Evolutionary conservation across 768 basidiomycete genomes (phyloP), one percentile per base, ranked within the genome.

Genomic region (Lactarius indigo): DNA sequence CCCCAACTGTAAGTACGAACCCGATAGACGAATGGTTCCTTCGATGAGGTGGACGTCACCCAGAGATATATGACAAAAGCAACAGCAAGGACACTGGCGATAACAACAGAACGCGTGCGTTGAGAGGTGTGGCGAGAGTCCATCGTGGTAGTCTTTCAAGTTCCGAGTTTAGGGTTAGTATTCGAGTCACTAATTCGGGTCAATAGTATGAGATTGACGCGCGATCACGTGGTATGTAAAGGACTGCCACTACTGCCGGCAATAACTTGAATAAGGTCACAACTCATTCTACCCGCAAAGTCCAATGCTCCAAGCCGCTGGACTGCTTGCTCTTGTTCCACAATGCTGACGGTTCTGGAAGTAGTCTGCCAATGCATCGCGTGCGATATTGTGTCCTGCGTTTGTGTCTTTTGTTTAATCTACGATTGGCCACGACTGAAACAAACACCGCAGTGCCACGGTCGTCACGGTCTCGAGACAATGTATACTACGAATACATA

Each of bases 41-140:
- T 26, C 26, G 39, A 55, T 13, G 55, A 44, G 20, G 41, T 9
- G 26, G 15, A 42, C 13, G 55, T 30, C 18, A 31, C 23, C 63
- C 55, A 63, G 10, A 63, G 55, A 23, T 26, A 57, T 31, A 35
- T 15, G n/a, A 63, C 2, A n/a, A 63, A 20, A n/a, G 41, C 56
- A 26, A 63, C 31, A 9, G 42, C 28, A 8, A 57, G 28, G 23
- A 42, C 20, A 33, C 39, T 5, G 33, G 31, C 44, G 2, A 61
- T 23, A 18, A 35, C 7, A 37, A 61, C 17, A 61, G 33, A 15
- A 35, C 31, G 56, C 56, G n/a, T 31, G 18, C 31, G 33, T 35
- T 30, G 33, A 35, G 56, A 33, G 18, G 56, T 31, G 31, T 9
- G 35, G 28, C 23, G 47, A 28, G 30, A 35, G 42, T 61, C 60